A percentile compares a stretch with the other conserved stretches of the same genome.
Evolutionary conservation across 495 filamentous ascomycete genomes (phyloP).

Genomic region (Tuber borchii): DNA sequence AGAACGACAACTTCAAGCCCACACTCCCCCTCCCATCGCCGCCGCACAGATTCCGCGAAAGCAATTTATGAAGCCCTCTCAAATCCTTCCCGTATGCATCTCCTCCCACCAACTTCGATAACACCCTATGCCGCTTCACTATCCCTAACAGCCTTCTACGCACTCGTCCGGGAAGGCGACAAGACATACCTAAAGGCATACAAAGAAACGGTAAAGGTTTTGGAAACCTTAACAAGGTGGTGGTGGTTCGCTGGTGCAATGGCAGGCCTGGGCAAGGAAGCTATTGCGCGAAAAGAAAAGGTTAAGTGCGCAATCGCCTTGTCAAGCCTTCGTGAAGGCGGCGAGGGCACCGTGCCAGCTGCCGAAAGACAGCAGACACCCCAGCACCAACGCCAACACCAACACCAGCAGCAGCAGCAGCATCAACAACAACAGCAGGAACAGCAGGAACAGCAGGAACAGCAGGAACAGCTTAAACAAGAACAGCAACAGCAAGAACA

Average conservation of each 20-base stretch:
- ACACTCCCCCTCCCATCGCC: constrained; percentile 17
- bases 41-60: constrained; percentile 8
- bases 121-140: constrained; percentile 36
- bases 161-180: constrained; percentile 26
- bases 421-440: background rate
- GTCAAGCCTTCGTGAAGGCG: constrained; percentile 23
- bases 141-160: constrained; percentile 34
- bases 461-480: background rate
- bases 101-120: constrained; percentile 31
- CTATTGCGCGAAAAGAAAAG: constrained; percentile 27
- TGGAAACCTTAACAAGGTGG: constrained; percentile 25
- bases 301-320: constrained; percentile 29
- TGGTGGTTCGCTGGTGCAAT: constrained; percentile 41
- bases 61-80: constrained; percentile 8
- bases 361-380: background rate
- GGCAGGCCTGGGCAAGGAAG: constrained; percentile 31
- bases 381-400: background rate
- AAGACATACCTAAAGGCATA: constrained; percentile 20
- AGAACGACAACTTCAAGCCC: constrained; percentile 24
- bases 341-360: constrained; percentile 5
- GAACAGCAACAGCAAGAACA: background rate
- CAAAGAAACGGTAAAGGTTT: constrained; percentile 17
- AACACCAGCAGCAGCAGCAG: background rate
- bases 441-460: background rate
- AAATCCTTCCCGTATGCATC: constrained; percentile 6